Evolutionary conservation across 2,329 filamentous ascomycete genomes (phyloP), one percentile per base, ranked within the genome.

Genomic region (Talaromyces verruculosus): DNA sequence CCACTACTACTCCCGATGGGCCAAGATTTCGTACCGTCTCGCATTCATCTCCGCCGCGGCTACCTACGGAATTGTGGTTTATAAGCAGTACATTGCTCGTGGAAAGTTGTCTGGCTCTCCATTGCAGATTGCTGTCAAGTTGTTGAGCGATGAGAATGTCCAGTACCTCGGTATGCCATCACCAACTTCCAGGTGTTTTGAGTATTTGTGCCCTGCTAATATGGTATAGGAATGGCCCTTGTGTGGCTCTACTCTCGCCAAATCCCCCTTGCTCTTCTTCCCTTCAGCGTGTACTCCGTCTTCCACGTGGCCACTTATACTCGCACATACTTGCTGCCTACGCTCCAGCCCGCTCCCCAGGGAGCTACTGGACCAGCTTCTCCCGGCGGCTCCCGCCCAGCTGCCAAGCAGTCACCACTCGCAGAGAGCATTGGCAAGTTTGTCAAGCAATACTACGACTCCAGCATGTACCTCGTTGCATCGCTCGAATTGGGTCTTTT

Each of bases 261-360:
- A 82, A 90, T 96, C 74, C 89, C 92, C 43, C 85, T 97, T 72
- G 95, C 95, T 65, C 87, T 99, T 74, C 87, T 97, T 65, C 95
- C 95, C 33, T 99, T 97, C 83, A 89, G 89, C 72, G 92, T 99
- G 80, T 99, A 98, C 87, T 98, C 94, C 67, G 81, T 98, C 80
- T 99, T 99, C 89, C 95, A 99, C 82, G 93, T 98, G 72, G 92
- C 93, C 68, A 98, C 95, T 70, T 99, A 99, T 83, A 91, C 91
- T 71, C 93, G 95, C 79, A 91, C 91, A 78, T 96, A 96, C 83
- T 82, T 99, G 70, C 91, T 99, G 73, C 95, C 95, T 68, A 92
- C 91, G 69, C 77, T 99, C 73, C 85, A 90, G 74, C 91, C 93
- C 17, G 25, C 4, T 19, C 85, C 88, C 67, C 83, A 85, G 70